phyloP scores from a whole-genome alignment of 2,329 filamentous ascomycete genomes.

The Sporothrix brunneoviolacea region DNA sequence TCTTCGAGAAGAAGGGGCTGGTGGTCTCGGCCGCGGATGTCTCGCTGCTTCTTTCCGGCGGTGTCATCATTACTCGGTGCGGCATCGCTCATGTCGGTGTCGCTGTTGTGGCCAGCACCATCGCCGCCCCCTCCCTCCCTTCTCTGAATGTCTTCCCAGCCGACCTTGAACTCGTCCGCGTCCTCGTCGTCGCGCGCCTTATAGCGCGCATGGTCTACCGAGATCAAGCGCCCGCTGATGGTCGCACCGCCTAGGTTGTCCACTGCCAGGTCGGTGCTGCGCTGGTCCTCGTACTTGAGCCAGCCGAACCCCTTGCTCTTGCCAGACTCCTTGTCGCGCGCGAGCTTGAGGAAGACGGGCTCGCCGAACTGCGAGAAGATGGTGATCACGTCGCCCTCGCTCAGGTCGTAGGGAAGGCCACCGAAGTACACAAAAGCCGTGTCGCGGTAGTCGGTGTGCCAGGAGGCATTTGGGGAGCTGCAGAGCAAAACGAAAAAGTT shows the following conservation, averaged over 20 bases:
- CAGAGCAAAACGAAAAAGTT: not conserved
- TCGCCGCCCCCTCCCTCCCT: slow-evolving; percentile 36
- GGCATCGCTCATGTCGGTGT: slow-evolving; percentile 40
- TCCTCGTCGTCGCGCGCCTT: slow-evolving; percentile 77
- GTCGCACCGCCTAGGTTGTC: slow-evolving; percentile 89
- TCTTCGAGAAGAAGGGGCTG: slow-evolving; percentile 73
- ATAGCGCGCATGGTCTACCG: slow-evolving; percentile 90
- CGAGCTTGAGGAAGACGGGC: slow-evolving; percentile 85
- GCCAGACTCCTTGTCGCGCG: slow-evolving; percentile 91
- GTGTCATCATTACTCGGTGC: slow-evolving; percentile 30
- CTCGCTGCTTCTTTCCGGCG: slow-evolving; percentile 16
- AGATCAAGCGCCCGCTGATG: slow-evolving; percentile 70
- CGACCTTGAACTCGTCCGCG: slow-evolving; percentile 50
- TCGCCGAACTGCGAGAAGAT: slow-evolving; percentile 98
- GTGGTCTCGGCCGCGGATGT: not conserved
- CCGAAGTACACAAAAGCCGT: slow-evolving; percentile 97
- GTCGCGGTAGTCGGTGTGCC: slow-evolving; percentile 93
- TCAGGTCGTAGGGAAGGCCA: slow-evolving; percentile 83
- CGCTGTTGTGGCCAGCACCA: slow-evolving; percentile 27
- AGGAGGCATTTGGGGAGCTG: slow-evolving; percentile 79
- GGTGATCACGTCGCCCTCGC: slow-evolving; percentile 90
- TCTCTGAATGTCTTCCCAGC: slow-evolving; percentile 53
- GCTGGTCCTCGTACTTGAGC: slow-evolving; percentile 96
- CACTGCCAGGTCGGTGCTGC: slow-evolving; percentile 90
- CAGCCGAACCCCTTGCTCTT: slow-evolving; percentile 94